Percentiles rank a stretch among this genome's conserved stretches.
These are phyloP conservation scores for Pseudocohnilembus persalinus DNA, from an alignment of 169 alveolate genomes.

Conservation along the genomic window DNA sequence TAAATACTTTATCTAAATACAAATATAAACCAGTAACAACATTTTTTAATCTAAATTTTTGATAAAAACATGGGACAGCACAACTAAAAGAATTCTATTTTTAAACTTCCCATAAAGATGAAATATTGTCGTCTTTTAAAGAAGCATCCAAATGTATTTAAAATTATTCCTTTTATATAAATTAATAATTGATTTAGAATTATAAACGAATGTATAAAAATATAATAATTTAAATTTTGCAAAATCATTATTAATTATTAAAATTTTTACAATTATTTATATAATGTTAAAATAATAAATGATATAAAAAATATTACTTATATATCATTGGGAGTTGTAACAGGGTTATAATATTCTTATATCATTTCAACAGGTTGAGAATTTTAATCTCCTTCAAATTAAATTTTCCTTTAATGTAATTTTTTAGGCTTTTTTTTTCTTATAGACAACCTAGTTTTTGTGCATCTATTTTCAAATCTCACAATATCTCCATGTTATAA, in stretches of 20 bases:
- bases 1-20: background rate
- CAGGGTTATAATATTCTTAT: background rate
- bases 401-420: background rate
- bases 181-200: too few species aligned
- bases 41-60: conserved; percentile 27
- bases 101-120: conserved; percentile 38
- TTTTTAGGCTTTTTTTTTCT: background rate
- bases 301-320: background rate
- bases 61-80: conserved; percentile 11
- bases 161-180: background rate
- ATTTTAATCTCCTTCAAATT: background rate
- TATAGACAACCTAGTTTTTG: background rate
- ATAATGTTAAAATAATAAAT: too few species aligned
- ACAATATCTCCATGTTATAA: background rate
- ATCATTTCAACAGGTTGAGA: background rate
- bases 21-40: conserved; percentile 41
- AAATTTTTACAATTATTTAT: too few species aligned
- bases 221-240: too few species aligned
- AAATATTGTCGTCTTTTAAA: background rate
- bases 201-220: too few species aligned
- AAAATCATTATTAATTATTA: too few species aligned
- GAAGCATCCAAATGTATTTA: background rate
- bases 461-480: background rate
- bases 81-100: conserved; percentile 6
- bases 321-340: background rate